Conservation (phyloP, 805 yeast species). For the Kodamaea nitidulidarum region DNA sequence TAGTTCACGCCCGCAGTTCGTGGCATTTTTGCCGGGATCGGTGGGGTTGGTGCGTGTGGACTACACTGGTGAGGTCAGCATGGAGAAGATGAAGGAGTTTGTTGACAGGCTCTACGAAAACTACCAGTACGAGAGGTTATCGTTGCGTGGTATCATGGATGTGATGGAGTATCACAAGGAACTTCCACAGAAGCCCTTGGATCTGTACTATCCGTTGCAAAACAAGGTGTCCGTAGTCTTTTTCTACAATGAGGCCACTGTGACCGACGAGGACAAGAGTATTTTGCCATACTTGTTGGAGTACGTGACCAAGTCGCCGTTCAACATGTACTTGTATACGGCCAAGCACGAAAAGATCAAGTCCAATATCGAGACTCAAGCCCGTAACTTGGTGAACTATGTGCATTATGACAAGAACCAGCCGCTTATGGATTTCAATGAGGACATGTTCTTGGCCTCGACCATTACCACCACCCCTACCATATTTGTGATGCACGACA, state of each 20-base stretch:
- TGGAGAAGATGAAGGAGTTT: constrained; percentile 37
- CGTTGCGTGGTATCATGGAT: constrained; percentile 27
- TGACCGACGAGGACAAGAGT: constrained; percentile 58
- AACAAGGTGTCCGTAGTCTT: constrained; percentile 50
- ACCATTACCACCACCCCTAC: constrained; percentile 61
- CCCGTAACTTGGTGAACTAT: constrained; percentile 35
- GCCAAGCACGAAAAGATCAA: constrained; percentile 44
- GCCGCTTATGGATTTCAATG: constrained; percentile 34
- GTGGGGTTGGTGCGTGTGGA: constrained; percentile 47
- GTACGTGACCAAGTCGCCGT: constrained; percentile 53
- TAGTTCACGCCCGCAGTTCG: constrained; percentile 35
- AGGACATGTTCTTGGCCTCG: constrained; percentile 46
- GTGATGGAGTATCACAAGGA: constrained; percentile 25
- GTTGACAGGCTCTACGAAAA: constrained; percentile 46
- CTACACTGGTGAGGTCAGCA: constrained; percentile 34
- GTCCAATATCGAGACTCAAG: constrained; percentile 40
- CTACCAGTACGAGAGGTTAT: constrained; percentile 34
- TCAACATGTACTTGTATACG: constrained; percentile 50
- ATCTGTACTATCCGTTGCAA: constrained; percentile 35
- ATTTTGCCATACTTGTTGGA: constrained; percentile 59
- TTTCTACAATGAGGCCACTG: constrained; percentile 46
- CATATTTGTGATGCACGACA: constrained; percentile 55
- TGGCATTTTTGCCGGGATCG: constrained; percentile 50
- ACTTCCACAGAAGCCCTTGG: constrained; percentile 30
- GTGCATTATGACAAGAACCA: constrained; percentile 41